Evolutionary conservation across 495 filamentous ascomycete species (phyloP).

Genomic region (Neurospora sp.): DNA sequence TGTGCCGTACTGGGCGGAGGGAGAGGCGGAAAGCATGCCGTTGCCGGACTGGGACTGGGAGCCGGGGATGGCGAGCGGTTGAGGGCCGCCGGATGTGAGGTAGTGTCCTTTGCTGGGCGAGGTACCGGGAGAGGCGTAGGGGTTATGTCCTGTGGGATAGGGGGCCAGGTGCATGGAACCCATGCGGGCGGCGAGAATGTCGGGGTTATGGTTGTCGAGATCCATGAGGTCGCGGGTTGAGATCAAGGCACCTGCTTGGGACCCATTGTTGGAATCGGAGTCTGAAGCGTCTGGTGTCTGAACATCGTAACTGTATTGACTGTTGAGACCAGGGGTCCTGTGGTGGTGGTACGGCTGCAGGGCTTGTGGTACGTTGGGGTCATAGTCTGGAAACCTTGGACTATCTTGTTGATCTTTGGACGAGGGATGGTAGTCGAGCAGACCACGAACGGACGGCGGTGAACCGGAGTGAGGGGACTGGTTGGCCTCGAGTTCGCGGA

Average conservation of each 20-base stretch:
- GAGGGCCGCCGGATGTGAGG: slow-evolving; percentile 11
- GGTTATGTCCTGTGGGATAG: slow-evolving; percentile 10
- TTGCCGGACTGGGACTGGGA: slow-evolving; percentile 2
- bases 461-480: slow-evolving; percentile 20
- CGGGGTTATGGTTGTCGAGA: slow-evolving; percentile 24
- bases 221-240: slow-evolving; percentile 36
- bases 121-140: slow-evolving; percentile 21
- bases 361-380: slow-evolving; percentile 4
- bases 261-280: slow-evolving; percentile 9
- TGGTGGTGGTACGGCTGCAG: slow-evolving; percentile 10
- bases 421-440: slow-evolving; percentile 16
- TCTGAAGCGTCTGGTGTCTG: slow-evolving; percentile 23
- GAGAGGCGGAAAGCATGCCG: slow-evolving; percentile 6
- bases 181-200: slow-evolving; percentile 21
- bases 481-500: slow-evolving; percentile 40
- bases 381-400: slow-evolving; percentile 2
- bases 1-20: slow-evolving; percentile 2
- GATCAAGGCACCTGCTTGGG: slow-evolving; percentile 26
- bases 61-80: slow-evolving; percentile 14
- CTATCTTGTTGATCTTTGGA: slow-evolving; percentile 12
- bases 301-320: slow-evolving; percentile 24
- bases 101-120: slow-evolving; percentile 16
- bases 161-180: slow-evolving; percentile 21
- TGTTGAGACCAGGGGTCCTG: slow-evolving; percentile 8
- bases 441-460: slow-evolving; percentile 31